These are phyloP conservation scores for Neonectria coccinea DNA, from an alignment of 2,329 filamentous ascomycete species.

Conservation along the genomic window DNA sequence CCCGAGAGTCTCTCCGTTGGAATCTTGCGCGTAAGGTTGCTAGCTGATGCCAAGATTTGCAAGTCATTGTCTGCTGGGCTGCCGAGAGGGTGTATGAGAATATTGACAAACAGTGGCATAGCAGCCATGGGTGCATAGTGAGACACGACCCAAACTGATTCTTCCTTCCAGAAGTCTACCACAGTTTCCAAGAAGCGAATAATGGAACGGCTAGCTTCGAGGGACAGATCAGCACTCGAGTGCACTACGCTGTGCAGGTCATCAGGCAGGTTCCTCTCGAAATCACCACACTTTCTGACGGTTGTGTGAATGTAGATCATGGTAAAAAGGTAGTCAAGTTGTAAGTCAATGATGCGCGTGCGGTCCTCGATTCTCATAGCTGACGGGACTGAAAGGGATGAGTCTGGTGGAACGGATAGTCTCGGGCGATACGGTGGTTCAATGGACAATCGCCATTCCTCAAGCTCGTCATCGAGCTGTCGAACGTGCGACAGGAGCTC, in stretches of 20 bases:
- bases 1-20: constrained; percentile 31
- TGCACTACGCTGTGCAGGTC: constrained; percentile 34
- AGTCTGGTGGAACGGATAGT: constrained; percentile 24
- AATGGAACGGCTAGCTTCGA: constrained; percentile 35
- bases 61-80: constrained; percentile 30
- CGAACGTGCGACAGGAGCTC: constrained; percentile 44
- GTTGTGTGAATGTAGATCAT: constrained; percentile 38
- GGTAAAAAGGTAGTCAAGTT: constrained; percentile 36
- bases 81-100: constrained; percentile 36
- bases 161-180: constrained; percentile 35
- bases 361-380: constrained; percentile 21
- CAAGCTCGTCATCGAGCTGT: constrained; percentile 48
- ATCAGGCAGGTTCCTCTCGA: constrained; percentile 34
- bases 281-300: constrained; percentile 33
- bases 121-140: constrained; percentile 37
- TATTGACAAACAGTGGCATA: constrained; percentile 37
- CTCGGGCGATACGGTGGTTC: constrained; percentile 30
- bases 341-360: constrained; percentile 30
- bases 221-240: constrained; percentile 35
- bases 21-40: constrained; percentile 33
- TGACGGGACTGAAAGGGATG: constrained; percentile 3
- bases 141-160: constrained; percentile 34
- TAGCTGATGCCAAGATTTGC: constrained; percentile 36
- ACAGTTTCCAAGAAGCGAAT: constrained; percentile 34
- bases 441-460: constrained; percentile 48